Evolutionary conservation across 371 early-diverging fungal genomes (phyloP).

Genomic region (Capillidium heterosporum): DNA sequence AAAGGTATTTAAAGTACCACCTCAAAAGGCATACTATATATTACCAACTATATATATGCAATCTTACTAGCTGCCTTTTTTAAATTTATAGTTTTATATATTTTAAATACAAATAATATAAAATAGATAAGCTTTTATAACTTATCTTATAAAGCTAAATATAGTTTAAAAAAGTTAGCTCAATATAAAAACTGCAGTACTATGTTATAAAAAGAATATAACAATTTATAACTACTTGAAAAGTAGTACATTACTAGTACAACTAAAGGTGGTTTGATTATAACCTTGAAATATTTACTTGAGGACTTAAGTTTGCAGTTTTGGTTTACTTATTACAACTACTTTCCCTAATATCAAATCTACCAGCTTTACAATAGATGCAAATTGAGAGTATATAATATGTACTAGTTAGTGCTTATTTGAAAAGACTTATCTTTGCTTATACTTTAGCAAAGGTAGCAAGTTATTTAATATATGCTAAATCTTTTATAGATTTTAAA

Average conservation of each 20-base stretch:
- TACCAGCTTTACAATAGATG: slow-evolving; percentile 60
- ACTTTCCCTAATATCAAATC: slow-evolving; percentile 65
- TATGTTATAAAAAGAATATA: too few species aligned
- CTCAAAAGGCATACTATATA: too few species aligned
- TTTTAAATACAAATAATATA: too few species aligned
- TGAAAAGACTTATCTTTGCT: slow-evolving; percentile 60
- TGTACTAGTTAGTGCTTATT: slow-evolving; percentile 85
- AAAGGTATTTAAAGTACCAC: too few species aligned
- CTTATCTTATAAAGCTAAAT: background rate
- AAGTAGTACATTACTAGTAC: background rate
- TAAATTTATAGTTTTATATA: too few species aligned
- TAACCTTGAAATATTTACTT: slow-evolving; percentile 19
- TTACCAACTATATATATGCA: too few species aligned
- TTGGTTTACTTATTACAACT: slow-evolving; percentile 88
- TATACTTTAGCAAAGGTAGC: slow-evolving; percentile 44
- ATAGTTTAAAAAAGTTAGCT: too few species aligned
- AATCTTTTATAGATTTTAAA: slow-evolving; percentile 22
- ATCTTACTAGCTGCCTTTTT: too few species aligned
- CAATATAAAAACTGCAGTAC: background rate
- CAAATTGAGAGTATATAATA: slow-evolving; percentile 96
- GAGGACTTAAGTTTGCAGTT: slow-evolving; percentile 52
- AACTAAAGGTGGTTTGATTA: background rate
- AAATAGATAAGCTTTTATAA: too few species aligned
- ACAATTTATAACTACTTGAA: slow-evolving; percentile 6
- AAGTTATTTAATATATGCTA: background rate